Evolutionary conservation across 176 grass and related monocot species (phyloP).

Genomic region (Paspalum notatum): DNA sequence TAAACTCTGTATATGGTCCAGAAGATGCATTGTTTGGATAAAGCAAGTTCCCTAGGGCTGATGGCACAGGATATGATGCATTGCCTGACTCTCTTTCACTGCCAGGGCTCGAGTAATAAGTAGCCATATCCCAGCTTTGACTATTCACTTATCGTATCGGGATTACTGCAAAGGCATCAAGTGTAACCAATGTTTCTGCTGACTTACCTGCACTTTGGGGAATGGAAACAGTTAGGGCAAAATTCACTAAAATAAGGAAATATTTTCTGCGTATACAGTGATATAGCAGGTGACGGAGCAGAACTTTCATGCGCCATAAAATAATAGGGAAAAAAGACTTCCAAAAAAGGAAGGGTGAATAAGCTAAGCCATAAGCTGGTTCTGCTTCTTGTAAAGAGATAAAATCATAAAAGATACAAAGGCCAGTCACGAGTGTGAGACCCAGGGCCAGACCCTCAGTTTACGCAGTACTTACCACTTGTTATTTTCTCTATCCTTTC

Average conservation of each 20-base stretch:
- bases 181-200: constrained; percentile 16
- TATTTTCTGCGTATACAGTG: background rate
- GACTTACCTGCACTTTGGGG: constrained; percentile 30
- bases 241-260: background rate
- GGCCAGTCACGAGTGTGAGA: constrained; percentile 32
- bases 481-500: constrained; percentile 42
- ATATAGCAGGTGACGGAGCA: background rate
- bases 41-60: constrained; percentile 66
- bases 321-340: background rate
- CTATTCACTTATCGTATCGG: constrained; percentile 35
- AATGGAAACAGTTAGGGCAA: constrained; percentile 4
- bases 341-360: background rate
- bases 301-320: background rate
- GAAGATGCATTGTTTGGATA: constrained; percentile 68
- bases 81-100: constrained; percentile 64
- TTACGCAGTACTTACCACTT: constrained; percentile 39
- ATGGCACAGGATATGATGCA: constrained; percentile 65
- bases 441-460: constrained; percentile 23
- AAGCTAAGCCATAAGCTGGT: background rate
- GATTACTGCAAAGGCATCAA: constrained; percentile 28
- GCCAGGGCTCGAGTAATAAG: constrained; percentile 70
- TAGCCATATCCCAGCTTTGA: constrained; percentile 66
- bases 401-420: constrained; percentile 33
- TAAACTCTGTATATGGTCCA: constrained; percentile 67
- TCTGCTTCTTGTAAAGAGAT: constrained; percentile 3